phyloP scores from a whole-genome alignment of 257 asterid species.

The Gentiana macrophylla region DNA sequence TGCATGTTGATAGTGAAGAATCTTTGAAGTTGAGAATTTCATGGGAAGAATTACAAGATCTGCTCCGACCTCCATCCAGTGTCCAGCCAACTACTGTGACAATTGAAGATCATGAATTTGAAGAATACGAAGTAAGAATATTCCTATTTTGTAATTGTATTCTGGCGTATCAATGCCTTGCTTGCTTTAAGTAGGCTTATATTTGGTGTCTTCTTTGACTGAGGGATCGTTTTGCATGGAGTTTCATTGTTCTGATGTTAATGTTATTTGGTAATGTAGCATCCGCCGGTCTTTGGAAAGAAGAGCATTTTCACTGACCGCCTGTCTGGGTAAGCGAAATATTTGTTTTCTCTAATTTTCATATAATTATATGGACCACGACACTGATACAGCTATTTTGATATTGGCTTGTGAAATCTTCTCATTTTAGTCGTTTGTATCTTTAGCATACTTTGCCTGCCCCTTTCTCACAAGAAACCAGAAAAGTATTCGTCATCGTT shows the following conservation, averaged over 20 bases:
- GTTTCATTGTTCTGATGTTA: slow-evolving; percentile 10
- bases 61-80: slow-evolving; percentile 69
- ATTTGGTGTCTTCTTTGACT: background rate
- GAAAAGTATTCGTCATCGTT: no score
- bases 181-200: no score
- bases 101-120: slow-evolving; percentile 76
- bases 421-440: no score
- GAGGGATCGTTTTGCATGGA: slow-evolving; percentile 4
- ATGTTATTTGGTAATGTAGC: slow-evolving; percentile 36
- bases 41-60: slow-evolving; percentile 92
- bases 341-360: background rate
- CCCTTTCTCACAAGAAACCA: no score
- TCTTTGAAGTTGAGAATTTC: slow-evolving; percentile 78
- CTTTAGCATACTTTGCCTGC: no score
- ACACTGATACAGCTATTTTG: background rate
- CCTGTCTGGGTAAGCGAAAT: slow-evolving; percentile 62
- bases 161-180: no score
- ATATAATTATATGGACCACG: background rate
- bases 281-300: slow-evolving; percentile 89
- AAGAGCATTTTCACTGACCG: slow-evolving; percentile 61
- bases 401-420: no score
- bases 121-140: slow-evolving; percentile 73
- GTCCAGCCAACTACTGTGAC: slow-evolving; percentile 51
- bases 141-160: background rate
- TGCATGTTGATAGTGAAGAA: slow-evolving; percentile 65